These are phyloP conservation scores for Eucalyptus pauciflora DNA, from an alignment of 345 rosid genomes.

Conservation along the genomic window DNA sequence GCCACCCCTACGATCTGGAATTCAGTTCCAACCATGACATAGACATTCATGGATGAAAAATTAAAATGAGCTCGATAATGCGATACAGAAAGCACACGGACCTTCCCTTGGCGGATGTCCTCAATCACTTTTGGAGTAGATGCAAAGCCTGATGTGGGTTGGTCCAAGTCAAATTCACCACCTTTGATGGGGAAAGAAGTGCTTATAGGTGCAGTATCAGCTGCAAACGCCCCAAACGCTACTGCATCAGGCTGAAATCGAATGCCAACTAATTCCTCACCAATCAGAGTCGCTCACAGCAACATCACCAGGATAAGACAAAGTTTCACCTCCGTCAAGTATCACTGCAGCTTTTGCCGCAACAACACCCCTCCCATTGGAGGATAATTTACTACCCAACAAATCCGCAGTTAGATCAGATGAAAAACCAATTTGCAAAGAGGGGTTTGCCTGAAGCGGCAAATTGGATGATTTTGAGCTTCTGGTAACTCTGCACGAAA, in stretches of 20 bases:
- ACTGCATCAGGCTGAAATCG: conserved; percentile 21
- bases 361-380: conserved; percentile 10
- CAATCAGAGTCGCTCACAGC: not conserved
- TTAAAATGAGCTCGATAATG: not conserved
- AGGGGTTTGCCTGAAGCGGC: conserved; percentile 7
- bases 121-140: conserved; percentile 79
- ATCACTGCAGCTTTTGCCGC: conserved; percentile 33
- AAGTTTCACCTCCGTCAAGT: conserved; percentile 44
- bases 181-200: conserved; percentile 30
- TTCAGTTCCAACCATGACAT: not conserved
- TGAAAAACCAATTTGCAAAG: conserved; percentile 9
- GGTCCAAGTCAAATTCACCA: conserved; percentile 63
- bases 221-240: conserved; percentile 28
- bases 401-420: conserved; percentile 2
- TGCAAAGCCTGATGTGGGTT: conserved; percentile 60
- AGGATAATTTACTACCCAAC: conserved; percentile 14
- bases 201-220: conserved; percentile 21
- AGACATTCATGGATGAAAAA: not conserved
- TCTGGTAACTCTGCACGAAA: conserved; percentile 21
- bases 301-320: conserved; percentile 26
- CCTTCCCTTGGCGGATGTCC: conserved; percentile 89
- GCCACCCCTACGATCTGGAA: conserved; percentile 74
- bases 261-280: not conserved
- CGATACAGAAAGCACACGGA: not conserved
- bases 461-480: conserved; percentile 17